A percentile compares a stretch with the other conserved stretches of the same genome.
Conservation (phyloP, 768 basidiomycete genomes). For the Amanita polypyramis region DNA sequence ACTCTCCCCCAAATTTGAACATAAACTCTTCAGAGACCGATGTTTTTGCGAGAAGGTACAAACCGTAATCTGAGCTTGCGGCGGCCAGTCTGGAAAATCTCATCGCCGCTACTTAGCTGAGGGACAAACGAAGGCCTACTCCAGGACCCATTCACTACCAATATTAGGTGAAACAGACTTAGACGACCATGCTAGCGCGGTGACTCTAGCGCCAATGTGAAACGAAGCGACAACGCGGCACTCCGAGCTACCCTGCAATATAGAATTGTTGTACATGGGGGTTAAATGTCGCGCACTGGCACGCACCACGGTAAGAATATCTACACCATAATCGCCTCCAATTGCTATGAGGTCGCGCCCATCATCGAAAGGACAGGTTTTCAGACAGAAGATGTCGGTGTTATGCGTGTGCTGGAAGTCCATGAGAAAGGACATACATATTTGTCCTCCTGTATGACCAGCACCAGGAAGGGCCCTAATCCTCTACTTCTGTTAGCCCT, state of each 20-base stretch:
- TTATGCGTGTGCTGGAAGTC: constrained; percentile 52
- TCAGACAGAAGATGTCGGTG: constrained; percentile 49
- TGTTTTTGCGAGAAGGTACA: constrained; percentile 59
- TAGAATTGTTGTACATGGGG: too few species aligned
- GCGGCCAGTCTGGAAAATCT: constrained; percentile 46
- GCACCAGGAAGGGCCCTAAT: constrained; percentile 39
- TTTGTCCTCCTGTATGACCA: constrained; percentile 8
- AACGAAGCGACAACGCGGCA: constrained; percentile 55
- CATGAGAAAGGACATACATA: constrained; percentile 22
- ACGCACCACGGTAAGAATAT: constrained; percentile 56
- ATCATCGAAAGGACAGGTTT: constrained; percentile 54
- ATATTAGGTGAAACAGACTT: constrained; percentile 53
- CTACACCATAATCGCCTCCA: constrained; percentile 56
- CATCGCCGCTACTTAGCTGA: not conserved
- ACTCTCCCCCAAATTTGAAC: constrained; percentile 68
- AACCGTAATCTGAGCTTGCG: constrained; percentile 57
- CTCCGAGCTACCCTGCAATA: constrained; percentile 28
- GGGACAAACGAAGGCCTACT: constrained; percentile 35
- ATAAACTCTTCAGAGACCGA: constrained; percentile 36
- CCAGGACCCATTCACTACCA: constrained; percentile 58
- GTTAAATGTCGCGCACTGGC: too few species aligned
- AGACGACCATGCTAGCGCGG: constrained; percentile 73
- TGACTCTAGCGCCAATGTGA: constrained; percentile 59
- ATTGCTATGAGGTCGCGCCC: constrained; percentile 62
- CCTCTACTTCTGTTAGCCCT: constrained; percentile 53